Conservation (phyloP, 2,329 filamentous ascomycete genomes). For the Sporothrix humicola region DNA sequence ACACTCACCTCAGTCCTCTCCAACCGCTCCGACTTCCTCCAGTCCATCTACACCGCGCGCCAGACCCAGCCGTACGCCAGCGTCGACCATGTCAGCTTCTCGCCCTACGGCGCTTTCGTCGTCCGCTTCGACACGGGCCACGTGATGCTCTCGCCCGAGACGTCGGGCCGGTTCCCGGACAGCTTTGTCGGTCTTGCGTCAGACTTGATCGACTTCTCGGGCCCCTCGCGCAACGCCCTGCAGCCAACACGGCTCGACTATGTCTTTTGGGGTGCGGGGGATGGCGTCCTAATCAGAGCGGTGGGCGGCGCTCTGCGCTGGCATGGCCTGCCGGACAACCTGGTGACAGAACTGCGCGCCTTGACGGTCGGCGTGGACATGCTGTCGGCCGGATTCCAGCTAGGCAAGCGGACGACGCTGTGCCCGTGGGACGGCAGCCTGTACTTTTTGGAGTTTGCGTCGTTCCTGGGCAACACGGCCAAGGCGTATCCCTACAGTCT, state of each 20-base stretch:
- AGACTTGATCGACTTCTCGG: slow-evolving; percentile 25
- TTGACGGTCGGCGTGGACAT: slow-evolving; percentile 30
- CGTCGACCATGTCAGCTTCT: slow-evolving; percentile 33
- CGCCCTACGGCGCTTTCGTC: slow-evolving; percentile 28
- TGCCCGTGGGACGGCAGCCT: slow-evolving; percentile 29
- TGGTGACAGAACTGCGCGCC: slow-evolving; percentile 23
- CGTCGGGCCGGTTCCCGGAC: slow-evolving; percentile 25
- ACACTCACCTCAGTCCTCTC: slow-evolving; percentile 24
- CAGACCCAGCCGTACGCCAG: slow-evolving; percentile 35
- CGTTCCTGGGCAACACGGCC: slow-evolving; percentile 28
- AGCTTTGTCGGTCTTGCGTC: slow-evolving; percentile 13
- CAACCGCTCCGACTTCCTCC: slow-evolving; percentile 38
- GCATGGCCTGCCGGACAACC: slow-evolving; percentile 15
- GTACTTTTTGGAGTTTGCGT: slow-evolving; percentile 30
- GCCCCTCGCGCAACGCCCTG: slow-evolving; percentile 5
- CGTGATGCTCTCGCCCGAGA: slow-evolving; percentile 28
- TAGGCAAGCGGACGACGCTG: slow-evolving; percentile 26
- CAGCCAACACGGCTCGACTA: slow-evolving; percentile 26
- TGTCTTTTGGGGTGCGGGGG: slow-evolving; percentile 26
- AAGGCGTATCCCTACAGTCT: slow-evolving; percentile 29
- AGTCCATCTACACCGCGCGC: slow-evolving; percentile 47
- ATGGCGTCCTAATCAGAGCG: slow-evolving; percentile 27
- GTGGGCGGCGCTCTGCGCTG: slow-evolving; percentile 22
- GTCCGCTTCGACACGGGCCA: slow-evolving; percentile 16
- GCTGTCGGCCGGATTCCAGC: slow-evolving; percentile 29